Conservation (phyloP, 176 grass and related monocot species). For the Aegilops sharonensis region DNA sequence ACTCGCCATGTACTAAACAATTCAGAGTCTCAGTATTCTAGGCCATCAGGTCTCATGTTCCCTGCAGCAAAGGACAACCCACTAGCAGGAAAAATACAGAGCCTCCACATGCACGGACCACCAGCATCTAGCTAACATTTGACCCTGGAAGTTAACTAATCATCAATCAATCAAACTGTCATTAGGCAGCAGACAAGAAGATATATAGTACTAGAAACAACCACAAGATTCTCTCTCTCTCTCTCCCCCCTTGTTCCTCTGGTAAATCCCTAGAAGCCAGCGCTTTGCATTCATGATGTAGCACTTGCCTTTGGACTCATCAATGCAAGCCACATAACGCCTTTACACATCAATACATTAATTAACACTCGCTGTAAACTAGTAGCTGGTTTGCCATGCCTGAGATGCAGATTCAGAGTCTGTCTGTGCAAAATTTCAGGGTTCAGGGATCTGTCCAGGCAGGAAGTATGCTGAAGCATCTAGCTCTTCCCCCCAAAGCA, state of each 20-base stretch:
- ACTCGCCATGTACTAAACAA: background rate
- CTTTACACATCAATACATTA: conserved; percentile 35
- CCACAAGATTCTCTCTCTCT: conserved; percentile 28
- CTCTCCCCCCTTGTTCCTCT: conserved; percentile 1
- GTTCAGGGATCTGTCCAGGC: conserved; percentile 10
- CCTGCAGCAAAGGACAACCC: conserved; percentile 40
- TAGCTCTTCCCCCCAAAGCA: conserved; percentile 24
- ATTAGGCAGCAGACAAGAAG: conserved; percentile 17
- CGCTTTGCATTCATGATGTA: conserved; percentile 6
- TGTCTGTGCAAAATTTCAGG: background rate
- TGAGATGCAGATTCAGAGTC: conserved; percentile 27
- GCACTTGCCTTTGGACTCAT: conserved; percentile 46
- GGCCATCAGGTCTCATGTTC: conserved; percentile 14
- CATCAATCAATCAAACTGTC: conserved; percentile 19
- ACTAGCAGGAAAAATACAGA: conserved; percentile 41
- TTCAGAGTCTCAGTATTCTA: background rate
- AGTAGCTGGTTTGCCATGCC: background rate
- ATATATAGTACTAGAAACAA: background rate
- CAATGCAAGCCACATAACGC: conserved; percentile 35
- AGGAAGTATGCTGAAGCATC: conserved; percentile 34
- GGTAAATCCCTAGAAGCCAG: conserved; percentile 38
- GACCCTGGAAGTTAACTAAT: conserved; percentile 32
- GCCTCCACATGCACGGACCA: conserved; percentile 41
- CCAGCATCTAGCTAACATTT: conserved; percentile 24
- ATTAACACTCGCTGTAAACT: conserved; percentile 24